These are phyloP conservation scores for Xylaria scruposa DNA, from an alignment of 495 filamentous ascomycete genomes.

Conservation along the genomic window DNA sequence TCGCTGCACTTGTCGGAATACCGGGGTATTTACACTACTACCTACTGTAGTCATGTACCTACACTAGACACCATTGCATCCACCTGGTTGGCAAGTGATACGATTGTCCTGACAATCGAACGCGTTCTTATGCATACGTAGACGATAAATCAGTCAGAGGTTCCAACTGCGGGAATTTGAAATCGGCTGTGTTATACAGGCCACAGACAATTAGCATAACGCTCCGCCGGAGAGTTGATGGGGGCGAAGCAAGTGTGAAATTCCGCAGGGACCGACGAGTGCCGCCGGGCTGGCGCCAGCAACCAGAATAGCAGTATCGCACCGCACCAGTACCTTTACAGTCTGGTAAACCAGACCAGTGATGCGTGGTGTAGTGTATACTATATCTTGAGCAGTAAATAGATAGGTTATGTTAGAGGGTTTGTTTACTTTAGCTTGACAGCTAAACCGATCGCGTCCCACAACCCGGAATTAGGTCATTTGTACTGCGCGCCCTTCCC, in stretches of 20 bases:
- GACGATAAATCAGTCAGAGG: background rate
- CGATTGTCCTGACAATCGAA: background rate
- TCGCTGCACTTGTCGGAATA: background rate
- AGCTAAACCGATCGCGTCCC: slow-evolving; percentile 12
- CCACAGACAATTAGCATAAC: background rate
- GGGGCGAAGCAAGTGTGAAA: background rate
- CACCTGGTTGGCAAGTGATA: background rate
- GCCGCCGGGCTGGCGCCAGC: slow-evolving; percentile 37
- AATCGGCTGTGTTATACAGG: background rate
- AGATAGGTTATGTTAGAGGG: background rate
- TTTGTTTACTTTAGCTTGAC: slow-evolving; percentile 1
- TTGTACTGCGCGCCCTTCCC: slow-evolving; percentile 1
- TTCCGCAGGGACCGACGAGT: background rate
- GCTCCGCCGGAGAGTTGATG: background rate
- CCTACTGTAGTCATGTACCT: too few species aligned
- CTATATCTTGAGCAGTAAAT: background rate
- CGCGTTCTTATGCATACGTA: background rate
- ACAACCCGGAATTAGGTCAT: slow-evolving; percentile 12
- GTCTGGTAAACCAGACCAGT: background rate
- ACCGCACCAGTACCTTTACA: slow-evolving; percentile 27
- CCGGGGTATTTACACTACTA: slow-evolving; percentile 4
- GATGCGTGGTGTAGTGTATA: background rate
- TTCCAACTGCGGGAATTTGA: background rate
- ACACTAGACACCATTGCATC: background rate
- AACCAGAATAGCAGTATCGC: slow-evolving; percentile 21